Conservation (phyloP, 31 red algal genomes). For the Endocladia muricata region DNA sequence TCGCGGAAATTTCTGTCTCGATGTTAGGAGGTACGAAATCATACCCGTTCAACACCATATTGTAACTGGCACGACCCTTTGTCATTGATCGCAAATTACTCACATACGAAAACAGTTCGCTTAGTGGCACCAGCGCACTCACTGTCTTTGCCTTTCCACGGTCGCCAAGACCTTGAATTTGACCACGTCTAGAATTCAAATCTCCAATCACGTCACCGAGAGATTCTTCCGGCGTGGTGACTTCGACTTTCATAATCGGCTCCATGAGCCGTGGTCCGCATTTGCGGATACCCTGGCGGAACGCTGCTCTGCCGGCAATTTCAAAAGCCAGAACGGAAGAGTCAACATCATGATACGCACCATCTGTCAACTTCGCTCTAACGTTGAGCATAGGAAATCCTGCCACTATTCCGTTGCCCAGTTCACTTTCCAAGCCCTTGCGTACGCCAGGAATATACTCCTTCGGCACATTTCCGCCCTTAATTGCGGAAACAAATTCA, state of each 20-base stretch:
- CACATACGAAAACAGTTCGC: conserved; percentile 96
- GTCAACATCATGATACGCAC: conserved; percentile 99
- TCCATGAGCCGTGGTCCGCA: conserved; percentile 92
- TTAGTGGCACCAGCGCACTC: conserved; percentile 83
- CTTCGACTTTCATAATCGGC: conserved; percentile 98
- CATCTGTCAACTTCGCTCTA: conserved; percentile 78
- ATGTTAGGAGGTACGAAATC: conserved; percentile 89
- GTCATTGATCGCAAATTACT: conserved; percentile 86
- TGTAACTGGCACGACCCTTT: conserved; percentile 97
- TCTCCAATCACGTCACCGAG: conserved; percentile 96
- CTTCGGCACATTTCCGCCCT: conserved; percentile 95
- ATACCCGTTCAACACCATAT: conserved; percentile 90
- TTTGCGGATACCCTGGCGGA: conserved; percentile 87
- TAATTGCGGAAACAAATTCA: conserved; percentile 95
- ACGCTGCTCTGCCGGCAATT: conserved; percentile 91
- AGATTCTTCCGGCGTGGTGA: conserved; percentile 86
- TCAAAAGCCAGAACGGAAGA: conserved; percentile 99
- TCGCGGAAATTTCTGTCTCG: conserved; percentile 66
- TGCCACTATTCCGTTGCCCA: conserved; percentile 85
- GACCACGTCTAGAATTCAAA: conserved; percentile 91
- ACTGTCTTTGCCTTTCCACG: conserved; percentile 87
- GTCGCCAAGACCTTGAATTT: conserved; percentile 79
- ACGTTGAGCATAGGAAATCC: conserved; percentile 94
- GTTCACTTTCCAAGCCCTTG: conserved; percentile 86
- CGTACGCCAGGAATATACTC: conserved; percentile 97